Base-by-base conservation (phyloP, 164 flowering plant species). In the Chloranthus sessilifolius region DNA sequence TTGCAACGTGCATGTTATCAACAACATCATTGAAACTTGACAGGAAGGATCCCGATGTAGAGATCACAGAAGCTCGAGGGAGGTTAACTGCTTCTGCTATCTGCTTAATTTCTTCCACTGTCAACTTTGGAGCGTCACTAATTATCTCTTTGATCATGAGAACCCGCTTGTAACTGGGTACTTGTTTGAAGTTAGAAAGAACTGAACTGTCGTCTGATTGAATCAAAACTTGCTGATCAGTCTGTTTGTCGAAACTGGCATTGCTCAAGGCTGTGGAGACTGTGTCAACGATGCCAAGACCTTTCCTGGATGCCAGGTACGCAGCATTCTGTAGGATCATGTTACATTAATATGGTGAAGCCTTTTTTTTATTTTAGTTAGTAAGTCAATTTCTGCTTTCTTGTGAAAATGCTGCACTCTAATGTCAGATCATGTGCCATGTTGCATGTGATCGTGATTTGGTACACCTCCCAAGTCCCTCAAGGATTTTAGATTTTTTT, bases 271-370 rank as follows among this genome's bases (percentile, higher is more conserved):
- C 92, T 0, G 55, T 55, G 10, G 51, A 34, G 8, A 82, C 92
- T 0, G 72, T 67, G 49, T 64, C 81, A 7, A 70, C 57, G 1
- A 84, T 60, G 75, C 61, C 71, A 0, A 88, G 74, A 17, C 89
- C 89, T 67, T 80, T 75, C 67, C 78, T 82, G 22, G 91, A 73
- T 52, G 96, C 96, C 14, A 92, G 75, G 71, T 75, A 85, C 11
- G 95, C 75, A 43, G 96, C 96, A 63, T 94, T 81, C 99, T 92
- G 77, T 25, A 33, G 43, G 16, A n/a, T n/a, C n/a, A n/a, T n/a
- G n/a, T n/a, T n/a, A n/a, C n/a, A n/a, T n/a, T n/a, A 30, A 26
- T 30, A 29, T 9, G 9, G 5, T 9, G 28, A 28, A 50, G 25
- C 7, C 11, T 42, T n/a, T n/a, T n/a, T n/a, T n/a, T n/a, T n/a